phyloP scores from a whole-genome alignment of 768 basidiomycete genomes.

The Xerocomellus amylosporus region DNA sequence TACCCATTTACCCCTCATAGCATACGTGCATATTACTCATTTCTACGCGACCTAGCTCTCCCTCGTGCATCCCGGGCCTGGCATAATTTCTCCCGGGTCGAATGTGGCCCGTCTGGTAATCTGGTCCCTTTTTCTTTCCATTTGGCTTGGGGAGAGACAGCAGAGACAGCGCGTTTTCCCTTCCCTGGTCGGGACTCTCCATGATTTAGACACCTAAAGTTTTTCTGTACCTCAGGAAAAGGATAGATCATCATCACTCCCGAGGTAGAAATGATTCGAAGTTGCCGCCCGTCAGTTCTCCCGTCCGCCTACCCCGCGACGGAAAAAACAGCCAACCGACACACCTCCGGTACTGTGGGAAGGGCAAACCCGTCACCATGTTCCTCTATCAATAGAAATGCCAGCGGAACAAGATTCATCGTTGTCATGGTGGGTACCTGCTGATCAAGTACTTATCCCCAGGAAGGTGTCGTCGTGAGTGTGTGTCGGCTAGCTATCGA shows the following conservation, averaged over 20 bases:
- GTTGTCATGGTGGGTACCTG: slow-evolving; percentile 48
- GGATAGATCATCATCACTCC: slow-evolving; percentile 6
- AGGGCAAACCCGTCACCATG: neutral
- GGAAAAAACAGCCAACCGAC: neutral
- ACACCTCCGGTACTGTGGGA: neutral
- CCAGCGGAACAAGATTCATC: slow-evolving; percentile 33
- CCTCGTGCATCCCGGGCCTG: neutral
- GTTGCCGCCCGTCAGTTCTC: too few relatives aligned
- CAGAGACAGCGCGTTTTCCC: neutral
- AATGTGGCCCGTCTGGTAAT: slow-evolving; percentile 2
- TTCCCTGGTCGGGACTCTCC: neutral
- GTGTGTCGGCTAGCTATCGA: neutral
- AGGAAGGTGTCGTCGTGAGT: neutral
- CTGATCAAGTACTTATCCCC: too few relatives aligned
- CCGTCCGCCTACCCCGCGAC: neutral
- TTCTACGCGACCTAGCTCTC: neutral
- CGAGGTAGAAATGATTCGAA: neutral
- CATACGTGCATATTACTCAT: slow-evolving; percentile 17
- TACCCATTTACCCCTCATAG: slow-evolving; percentile 14
- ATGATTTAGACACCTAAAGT: neutral
- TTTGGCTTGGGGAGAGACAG: neutral
- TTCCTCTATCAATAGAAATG: neutral
- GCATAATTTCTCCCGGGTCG: neutral
- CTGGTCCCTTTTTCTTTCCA: neutral
- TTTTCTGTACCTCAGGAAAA: slow-evolving; percentile 7